Evolutionary conservation across 495 filamentous ascomycete genomes (phyloP).

Genomic region (Aspergillus panamensis): DNA sequence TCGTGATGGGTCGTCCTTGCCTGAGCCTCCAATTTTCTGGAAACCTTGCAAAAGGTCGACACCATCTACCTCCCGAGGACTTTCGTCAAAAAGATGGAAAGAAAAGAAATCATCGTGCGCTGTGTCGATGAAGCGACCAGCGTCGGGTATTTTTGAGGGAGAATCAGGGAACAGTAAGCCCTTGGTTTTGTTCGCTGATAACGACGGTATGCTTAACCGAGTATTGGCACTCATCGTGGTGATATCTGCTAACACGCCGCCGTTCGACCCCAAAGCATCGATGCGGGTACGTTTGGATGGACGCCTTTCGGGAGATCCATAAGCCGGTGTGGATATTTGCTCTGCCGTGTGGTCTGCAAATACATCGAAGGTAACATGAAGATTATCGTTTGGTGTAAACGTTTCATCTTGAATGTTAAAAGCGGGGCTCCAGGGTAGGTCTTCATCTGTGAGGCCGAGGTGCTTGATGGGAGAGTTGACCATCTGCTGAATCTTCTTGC

Average conservation of each 20-base stretch:
- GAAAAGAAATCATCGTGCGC: conserved; percentile 61
- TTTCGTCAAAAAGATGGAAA: conserved; percentile 57
- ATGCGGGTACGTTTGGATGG: conserved; percentile 60
- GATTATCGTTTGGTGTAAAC: conserved; percentile 46
- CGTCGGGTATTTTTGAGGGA: conserved; percentile 46
- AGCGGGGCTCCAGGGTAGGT: conserved; percentile 71
- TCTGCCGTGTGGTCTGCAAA: conserved; percentile 61
- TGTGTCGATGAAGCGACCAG: conserved; percentile 53
- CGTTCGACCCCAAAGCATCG: conserved; percentile 45
- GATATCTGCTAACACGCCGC: conserved; percentile 63
- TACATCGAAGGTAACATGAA: conserved; percentile 61
- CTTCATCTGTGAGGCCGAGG: conserved; percentile 59
- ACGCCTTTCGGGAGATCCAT: conserved; percentile 73
- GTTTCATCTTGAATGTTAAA: conserved; percentile 62
- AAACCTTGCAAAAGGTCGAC: conserved; percentile 88
- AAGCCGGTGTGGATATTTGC: conserved; percentile 49
- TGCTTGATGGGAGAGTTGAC: conserved; percentile 82
- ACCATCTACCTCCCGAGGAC: conserved; percentile 59
- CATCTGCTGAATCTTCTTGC: conserved; percentile 79
- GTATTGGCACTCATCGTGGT: conserved; percentile 52
- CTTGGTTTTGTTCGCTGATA: conserved; percentile 33
- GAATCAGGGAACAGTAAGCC: conserved; percentile 48
- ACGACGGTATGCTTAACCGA: conserved; percentile 37
- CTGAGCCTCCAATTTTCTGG: conserved; percentile 71
- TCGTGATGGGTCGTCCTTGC: conserved; percentile 31